Conservation (phyloP, 495 filamentous ascomycete genomes). For the Daldinia childiae region DNA sequence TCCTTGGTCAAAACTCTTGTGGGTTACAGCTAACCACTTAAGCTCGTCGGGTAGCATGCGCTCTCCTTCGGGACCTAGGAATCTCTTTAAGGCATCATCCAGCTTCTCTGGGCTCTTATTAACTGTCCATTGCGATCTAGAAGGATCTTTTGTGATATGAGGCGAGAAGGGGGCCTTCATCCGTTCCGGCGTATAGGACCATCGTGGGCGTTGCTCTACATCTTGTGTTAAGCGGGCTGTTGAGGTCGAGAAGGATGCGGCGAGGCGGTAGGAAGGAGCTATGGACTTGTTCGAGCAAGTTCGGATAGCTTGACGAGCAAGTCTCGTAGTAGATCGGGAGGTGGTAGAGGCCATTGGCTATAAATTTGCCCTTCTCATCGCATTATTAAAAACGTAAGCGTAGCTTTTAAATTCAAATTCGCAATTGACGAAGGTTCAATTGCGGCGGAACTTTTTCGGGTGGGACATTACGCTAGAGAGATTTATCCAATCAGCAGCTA, state of each 20-base stretch:
- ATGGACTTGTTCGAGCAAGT: slow-evolving; percentile 21
- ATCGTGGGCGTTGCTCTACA: slow-evolving; percentile 65
- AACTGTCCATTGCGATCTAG: slow-evolving; percentile 64
- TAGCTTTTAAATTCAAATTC: slow-evolving; percentile 16
- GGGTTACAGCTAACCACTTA: slow-evolving; percentile 96
- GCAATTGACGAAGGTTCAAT: slow-evolving; percentile 12
- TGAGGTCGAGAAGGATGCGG: slow-evolving; percentile 39
- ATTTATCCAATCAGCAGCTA: slow-evolving; percentile 1
- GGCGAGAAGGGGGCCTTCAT: slow-evolving; percentile 78
- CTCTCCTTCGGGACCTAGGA: slow-evolving; percentile 76
- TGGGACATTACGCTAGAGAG: slow-evolving; percentile 14
- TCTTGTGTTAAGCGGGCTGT: slow-evolving; percentile 16
- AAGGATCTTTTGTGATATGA: slow-evolving; percentile 58
- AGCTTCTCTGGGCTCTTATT: slow-evolving; percentile 78
- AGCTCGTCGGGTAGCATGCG: slow-evolving; percentile 83
- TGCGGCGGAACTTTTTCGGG: slow-evolving; percentile 36
- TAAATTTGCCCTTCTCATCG: slow-evolving; percentile 16
- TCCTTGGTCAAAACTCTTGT: slow-evolving; percentile 98
- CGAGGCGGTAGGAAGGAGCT: slow-evolving; percentile 13
- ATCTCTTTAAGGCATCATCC: slow-evolving; percentile 74
- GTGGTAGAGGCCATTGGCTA: slow-evolving; percentile 42
- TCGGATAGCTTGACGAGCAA: slow-evolving; percentile 38
- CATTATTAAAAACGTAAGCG: slow-evolving; percentile 11
- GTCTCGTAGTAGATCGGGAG: slow-evolving; percentile 35
- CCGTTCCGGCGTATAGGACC: slow-evolving; percentile 79